Evolutionary conservation across 371 early-diverging fungal species (phyloP).

Genomic region (Apophysomyces trapeziformis): DNA sequence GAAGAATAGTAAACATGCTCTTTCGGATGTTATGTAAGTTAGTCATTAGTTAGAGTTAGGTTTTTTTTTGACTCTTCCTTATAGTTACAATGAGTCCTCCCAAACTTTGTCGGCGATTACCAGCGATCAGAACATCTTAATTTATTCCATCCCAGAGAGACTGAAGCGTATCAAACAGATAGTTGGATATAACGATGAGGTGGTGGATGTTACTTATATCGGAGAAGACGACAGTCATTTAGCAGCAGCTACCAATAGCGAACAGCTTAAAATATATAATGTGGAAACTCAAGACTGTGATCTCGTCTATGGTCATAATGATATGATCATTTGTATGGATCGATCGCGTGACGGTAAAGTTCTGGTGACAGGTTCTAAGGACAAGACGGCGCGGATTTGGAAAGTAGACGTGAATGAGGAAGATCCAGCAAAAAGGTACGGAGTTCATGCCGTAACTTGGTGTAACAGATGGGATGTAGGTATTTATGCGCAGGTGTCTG

Average conservation of each 20-base stretch:
- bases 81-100: constrained; percentile 58
- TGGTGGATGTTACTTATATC: constrained; percentile 85
- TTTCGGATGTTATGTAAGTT: constrained; percentile 67
- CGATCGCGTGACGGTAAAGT: constrained; percentile 67
- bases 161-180: constrained; percentile 78
- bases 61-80: background rate
- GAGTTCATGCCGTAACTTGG: background rate
- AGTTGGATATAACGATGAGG: constrained; percentile 95
- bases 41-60: background rate
- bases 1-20: constrained; percentile 66
- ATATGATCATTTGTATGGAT: constrained; percentile 84
- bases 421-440: constrained; percentile 26
- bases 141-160: constrained; percentile 63
- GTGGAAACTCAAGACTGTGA: constrained; percentile 80
- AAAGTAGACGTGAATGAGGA: constrained; percentile 50
- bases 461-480: constrained; percentile 27
- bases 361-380: constrained; percentile 89
- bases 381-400: constrained; percentile 89
- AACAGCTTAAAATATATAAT: constrained; percentile 87
- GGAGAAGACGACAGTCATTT: constrained; percentile 73
- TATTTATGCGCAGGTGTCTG: constrained; percentile 72
- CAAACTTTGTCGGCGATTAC: constrained; percentile 76
- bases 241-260: constrained; percentile 92
- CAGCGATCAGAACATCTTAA: constrained; percentile 88
- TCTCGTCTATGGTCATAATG: constrained; percentile 86